Conservation (phyloP, 2,329 filamentous ascomycete species). For the Colletotrichum tropicale region DNA sequence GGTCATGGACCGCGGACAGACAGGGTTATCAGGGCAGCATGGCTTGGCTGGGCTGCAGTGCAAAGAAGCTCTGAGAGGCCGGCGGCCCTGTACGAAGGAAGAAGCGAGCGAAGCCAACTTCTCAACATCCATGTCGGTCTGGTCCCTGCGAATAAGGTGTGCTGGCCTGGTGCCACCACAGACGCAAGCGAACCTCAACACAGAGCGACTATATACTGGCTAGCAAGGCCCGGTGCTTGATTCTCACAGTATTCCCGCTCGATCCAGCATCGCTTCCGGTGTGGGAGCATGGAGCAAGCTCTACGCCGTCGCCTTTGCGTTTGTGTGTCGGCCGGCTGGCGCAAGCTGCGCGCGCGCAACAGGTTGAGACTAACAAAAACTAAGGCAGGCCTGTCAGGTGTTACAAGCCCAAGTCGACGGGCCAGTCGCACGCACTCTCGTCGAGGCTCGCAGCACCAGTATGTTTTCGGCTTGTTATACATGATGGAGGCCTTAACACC, state of each 20-base stretch:
- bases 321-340: not conserved
- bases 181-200: not conserved
- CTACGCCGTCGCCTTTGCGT: not conserved
- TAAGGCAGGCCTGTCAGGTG: constrained; percentile 9
- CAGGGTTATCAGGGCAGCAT: not conserved
- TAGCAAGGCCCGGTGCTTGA: not conserved
- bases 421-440: not conserved
- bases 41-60: not conserved
- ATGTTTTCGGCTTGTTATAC: constrained; percentile 3
- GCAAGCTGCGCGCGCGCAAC: not conserved
- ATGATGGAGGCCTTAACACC: not conserved
- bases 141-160: not conserved
- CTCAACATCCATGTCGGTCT: not conserved
- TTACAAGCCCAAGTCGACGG: not conserved
- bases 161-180: constrained; percentile 1
- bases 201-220: not conserved
- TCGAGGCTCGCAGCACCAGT: not conserved
- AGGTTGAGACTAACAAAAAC: constrained; percentile 1
- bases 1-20: not conserved
- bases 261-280: not conserved
- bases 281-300: not conserved
- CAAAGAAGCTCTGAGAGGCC: not conserved
- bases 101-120: not conserved
- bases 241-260: not conserved
- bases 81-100: not conserved